Evolutionary conservation across 495 filamentous ascomycete species (phyloP), one percentile per base, ranked within the genome.

Genomic region (Bathelium albidoporum): DNA sequence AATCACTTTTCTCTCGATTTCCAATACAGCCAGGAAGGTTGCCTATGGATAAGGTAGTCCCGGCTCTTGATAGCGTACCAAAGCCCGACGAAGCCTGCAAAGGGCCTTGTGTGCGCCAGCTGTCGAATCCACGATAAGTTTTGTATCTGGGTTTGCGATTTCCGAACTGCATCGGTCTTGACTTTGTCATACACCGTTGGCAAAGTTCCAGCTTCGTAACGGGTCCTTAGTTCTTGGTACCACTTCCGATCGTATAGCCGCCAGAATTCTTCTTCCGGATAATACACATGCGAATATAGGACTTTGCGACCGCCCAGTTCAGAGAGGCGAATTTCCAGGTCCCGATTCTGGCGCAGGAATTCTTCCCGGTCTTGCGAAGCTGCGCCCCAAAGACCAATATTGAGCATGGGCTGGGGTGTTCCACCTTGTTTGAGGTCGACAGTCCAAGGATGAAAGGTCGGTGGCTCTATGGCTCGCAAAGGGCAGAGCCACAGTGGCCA

Each of bases 281-380:
- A 82, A 69, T 81, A 85, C 0, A 80, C 76, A 52, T 81, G 78
- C 32, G 83, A 80, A 69, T 84, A 85, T 5, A 85, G 73, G 78
- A 81, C 83, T 65, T 83, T 84, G 74, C 79, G 79, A 9, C 89
- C 89, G 18, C 85, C 83, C 1, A 92, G 77, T 61, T 82, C 81
- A 14, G 74, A 76, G 10, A 92, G 77, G 61, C 84, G 84, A 0
- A 70, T 66, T 72, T 93, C 89, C 9, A 93, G 73, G 18, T 79
- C 79, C 2, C 83, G 79, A 73, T 92, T 90, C 61, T 79, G 80
- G 0, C 66, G 63, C 7, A 89, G 66, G 59, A 83, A 86, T 0
- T 64, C 70, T 4, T 68, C 61, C 10, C 59, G 59, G 18, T 65
- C 63, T 2, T 69, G 58, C 22, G 81, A 78, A 0, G 74, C 75